Conservation (phyloP, 2,329 filamentous ascomycete species). For the Fusarium newnesense region DNA sequence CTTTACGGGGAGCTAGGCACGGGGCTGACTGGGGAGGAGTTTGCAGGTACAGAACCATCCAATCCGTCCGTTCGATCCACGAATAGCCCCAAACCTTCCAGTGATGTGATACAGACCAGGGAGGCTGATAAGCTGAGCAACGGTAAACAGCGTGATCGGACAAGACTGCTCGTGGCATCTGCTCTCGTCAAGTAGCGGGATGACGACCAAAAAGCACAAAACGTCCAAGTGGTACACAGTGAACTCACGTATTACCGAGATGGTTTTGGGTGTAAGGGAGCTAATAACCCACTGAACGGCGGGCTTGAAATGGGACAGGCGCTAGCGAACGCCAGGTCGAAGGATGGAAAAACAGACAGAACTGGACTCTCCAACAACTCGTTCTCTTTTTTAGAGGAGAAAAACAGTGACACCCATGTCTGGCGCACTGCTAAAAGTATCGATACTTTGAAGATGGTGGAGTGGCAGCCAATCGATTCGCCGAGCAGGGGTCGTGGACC, state of each 20-base stretch:
- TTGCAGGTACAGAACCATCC: conserved; percentile 9
- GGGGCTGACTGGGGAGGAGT: conserved; percentile 40
- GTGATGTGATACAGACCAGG: not conserved
- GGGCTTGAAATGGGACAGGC: conserved; percentile 37
- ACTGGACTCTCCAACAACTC: conserved; percentile 15
- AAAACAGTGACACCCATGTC: not conserved
- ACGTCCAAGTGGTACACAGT: not conserved
- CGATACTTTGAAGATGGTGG: conserved; percentile 38
- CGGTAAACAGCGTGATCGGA: not conserved
- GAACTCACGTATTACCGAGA: not conserved
- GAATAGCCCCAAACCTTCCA: conserved; percentile 6
- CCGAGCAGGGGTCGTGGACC: conserved; percentile 40
- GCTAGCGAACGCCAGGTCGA: conserved; percentile 40
- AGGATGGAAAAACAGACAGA: conserved; percentile 42
- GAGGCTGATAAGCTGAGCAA: conserved; percentile 7
- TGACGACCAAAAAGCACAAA: not conserved
- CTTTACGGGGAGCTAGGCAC: conserved; percentile 39
- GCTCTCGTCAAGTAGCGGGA: not conserved
- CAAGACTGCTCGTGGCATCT: not conserved
- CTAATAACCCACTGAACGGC: conserved; percentile 33
- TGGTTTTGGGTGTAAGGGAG: conserved; percentile 11
- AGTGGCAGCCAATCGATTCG: conserved; percentile 39
- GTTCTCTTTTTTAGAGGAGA: conserved; percentile 18
- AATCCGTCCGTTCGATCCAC: conserved; percentile 9
- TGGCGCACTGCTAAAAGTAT: conserved; percentile 31